Base-by-base conservation (phyloP, 306 rosid species). In the Pueraria montana region DNA sequence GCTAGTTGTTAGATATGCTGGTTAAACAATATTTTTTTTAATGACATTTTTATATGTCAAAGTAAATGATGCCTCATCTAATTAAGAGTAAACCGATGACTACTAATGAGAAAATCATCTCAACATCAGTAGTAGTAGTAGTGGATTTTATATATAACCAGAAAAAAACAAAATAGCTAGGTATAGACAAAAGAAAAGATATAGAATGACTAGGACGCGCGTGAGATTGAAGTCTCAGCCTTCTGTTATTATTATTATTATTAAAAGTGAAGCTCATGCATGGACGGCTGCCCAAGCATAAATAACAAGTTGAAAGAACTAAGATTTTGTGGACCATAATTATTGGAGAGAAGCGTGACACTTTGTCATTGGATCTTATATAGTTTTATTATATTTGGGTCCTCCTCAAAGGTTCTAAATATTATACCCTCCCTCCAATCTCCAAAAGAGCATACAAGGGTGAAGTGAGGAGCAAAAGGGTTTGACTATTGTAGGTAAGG, bases 301-400 rank as follows among this genome's bases (percentile, higher is more conserved):
- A 42, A 61, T 48, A 78, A 56, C 20, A 42, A 58, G 17, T 40
- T 77, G 38, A 27, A 26, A 49, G 50, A 20, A 77, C 14, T 63
- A 10, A 65, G 74, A 49, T 65, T 62, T 65, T 12, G 58, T 58
- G 46, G 72, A 43, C 81, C 46, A 64, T 21, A 65, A 48, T 48
- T 45, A 63, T n/a, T 63, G 46, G 61, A 34, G 81, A 62, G 59
- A 76, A 63, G 62, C 62, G 74, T 46, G 74, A 27, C 49, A 46
- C 23, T 16, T 61, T 21, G 36, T 21, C 14, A 63, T 46, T 77
- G 62, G 72, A 45, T 40, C 26, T 4, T 40, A n/a, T n/a, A n/a
- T n/a, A 34, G 1, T 2, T 76, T 13, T 32, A 34, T 18, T 74
- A 20, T 23, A 5, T 55, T 36, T 34, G 64, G 52, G n/a, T n/a